Evolutionary conservation across 768 basidiomycete species (phyloP).

Genomic region (Crassisporium funariophilum): DNA sequence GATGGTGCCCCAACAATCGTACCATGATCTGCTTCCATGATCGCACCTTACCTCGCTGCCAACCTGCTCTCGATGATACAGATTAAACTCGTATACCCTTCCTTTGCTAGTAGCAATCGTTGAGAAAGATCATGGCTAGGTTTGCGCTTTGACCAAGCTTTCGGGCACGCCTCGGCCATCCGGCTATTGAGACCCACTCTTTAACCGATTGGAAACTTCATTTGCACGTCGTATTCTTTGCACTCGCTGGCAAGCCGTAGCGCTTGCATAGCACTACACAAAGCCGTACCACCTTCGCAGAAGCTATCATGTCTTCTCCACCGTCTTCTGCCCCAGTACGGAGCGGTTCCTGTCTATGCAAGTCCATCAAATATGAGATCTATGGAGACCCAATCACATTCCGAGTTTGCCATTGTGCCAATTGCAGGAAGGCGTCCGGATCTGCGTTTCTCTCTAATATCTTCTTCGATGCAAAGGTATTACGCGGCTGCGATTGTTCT

Average conservation of each 20-base stretch:
- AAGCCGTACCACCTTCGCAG: background rate
- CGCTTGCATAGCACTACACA: background rate
- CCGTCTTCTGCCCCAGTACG: constrained; percentile 8
- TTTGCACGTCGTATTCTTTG: too few species aligned
- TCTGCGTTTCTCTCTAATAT: constrained; percentile 43
- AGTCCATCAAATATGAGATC: constrained; percentile 35
- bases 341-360: constrained; percentile 41
- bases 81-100: too few species aligned
- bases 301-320: background rate
- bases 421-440: constrained; percentile 44
- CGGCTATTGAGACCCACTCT: too few species aligned
- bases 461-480: constrained; percentile 36
- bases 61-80: too few species aligned
- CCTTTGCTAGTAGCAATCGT: too few species aligned
- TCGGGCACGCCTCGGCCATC: too few species aligned
- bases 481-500: constrained; percentile 4
- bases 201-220: too few species aligned
- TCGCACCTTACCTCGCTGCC: too few species aligned
- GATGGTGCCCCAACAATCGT: too few species aligned
- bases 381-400: constrained; percentile 38
- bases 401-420: constrained; percentile 44
- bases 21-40: too few species aligned
- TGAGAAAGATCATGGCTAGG: too few species aligned
- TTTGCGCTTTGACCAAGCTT: too few species aligned
- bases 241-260: background rate